Conservation (phyloP, 2,329 filamentous ascomycete genomes). For the Aureobasidium sp. region DNA sequence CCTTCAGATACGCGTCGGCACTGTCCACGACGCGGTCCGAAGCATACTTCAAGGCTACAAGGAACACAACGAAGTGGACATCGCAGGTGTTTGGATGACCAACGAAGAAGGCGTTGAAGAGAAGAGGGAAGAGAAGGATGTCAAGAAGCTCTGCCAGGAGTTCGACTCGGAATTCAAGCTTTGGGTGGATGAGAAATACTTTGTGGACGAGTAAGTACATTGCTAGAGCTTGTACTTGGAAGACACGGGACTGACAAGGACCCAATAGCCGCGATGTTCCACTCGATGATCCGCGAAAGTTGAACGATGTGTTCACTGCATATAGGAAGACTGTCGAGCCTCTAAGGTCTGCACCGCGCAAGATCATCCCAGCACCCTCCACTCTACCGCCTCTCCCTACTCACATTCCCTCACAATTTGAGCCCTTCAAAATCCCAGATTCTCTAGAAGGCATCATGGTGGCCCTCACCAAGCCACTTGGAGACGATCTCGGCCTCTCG, state of each 20-base stretch:
- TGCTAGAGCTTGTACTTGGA: neutral
- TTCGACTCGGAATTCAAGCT: conserved; percentile 52
- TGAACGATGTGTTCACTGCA: conserved; percentile 67
- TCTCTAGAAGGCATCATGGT: conserved; percentile 46
- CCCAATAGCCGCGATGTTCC: conserved; percentile 55
- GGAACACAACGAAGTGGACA: conserved; percentile 30
- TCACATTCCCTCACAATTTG: conserved; percentile 48
- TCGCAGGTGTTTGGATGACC: conserved; percentile 67
- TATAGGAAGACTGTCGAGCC: conserved; percentile 69
- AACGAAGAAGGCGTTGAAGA: conserved; percentile 64
- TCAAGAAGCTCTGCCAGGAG: conserved; percentile 46
- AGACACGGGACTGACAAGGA: neutral
- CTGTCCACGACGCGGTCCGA: conserved; percentile 49
- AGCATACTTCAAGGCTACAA: conserved; percentile 45
- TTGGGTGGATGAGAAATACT: conserved; percentile 71
- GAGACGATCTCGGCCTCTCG: conserved; percentile 39
- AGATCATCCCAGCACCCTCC: conserved; percentile 45
- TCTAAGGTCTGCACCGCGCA: conserved; percentile 55
- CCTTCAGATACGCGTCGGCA: conserved; percentile 57
- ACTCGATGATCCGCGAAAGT: conserved; percentile 47
- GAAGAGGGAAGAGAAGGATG: conserved; percentile 51
- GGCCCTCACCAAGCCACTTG: conserved; percentile 51
- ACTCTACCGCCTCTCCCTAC: conserved; percentile 53
- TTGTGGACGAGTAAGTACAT: conserved; percentile 63
- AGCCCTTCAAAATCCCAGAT: conserved; percentile 56